These are phyloP conservation scores for Clarireedia homoeocarpa DNA, from an alignment of 2,329 filamentous ascomycete species.

Conservation along the genomic window DNA sequence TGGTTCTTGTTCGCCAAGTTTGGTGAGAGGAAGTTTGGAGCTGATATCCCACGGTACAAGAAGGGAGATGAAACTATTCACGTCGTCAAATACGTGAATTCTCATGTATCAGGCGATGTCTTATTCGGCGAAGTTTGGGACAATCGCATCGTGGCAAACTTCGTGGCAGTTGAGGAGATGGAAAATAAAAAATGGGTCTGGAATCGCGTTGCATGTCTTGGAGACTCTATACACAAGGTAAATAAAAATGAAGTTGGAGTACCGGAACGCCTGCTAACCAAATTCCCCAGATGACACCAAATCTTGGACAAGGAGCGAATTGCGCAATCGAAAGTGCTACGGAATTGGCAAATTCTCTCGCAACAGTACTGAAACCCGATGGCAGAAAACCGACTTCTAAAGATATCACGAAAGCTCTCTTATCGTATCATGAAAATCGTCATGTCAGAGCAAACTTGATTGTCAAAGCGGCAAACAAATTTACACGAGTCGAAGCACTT, in stretches of 20 bases:
- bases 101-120: conserved; percentile 1
- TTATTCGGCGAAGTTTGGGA: conserved; percentile 1
- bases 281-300: conserved; percentile 1
- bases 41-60: background rate
- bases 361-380: background rate
- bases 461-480: conserved; percentile 16
- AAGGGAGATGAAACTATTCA: background rate
- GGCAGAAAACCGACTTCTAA: background rate
- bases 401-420: background rate
- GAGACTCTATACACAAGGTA: conserved; percentile 18
- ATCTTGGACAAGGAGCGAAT: conserved; percentile 34
- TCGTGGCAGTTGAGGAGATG: conserved; percentile 4
- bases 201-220: conserved; percentile 17
- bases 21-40: background rate
- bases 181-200: conserved; percentile 15
- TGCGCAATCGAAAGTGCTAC: conserved; percentile 34
- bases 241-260: background rate
- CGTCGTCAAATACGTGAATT: background rate
- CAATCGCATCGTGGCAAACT: background rate
- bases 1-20: conserved; percentile 9
- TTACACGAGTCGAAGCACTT: conserved; percentile 20
- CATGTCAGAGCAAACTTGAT: conserved; percentile 16
- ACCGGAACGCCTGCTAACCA: background rate
- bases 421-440: conserved; percentile 16
- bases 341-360: conserved; percentile 28